Base-by-base conservation (phyloP, 202 grass and related monocot genomes). In the Hordeum pubiflorum region DNA sequence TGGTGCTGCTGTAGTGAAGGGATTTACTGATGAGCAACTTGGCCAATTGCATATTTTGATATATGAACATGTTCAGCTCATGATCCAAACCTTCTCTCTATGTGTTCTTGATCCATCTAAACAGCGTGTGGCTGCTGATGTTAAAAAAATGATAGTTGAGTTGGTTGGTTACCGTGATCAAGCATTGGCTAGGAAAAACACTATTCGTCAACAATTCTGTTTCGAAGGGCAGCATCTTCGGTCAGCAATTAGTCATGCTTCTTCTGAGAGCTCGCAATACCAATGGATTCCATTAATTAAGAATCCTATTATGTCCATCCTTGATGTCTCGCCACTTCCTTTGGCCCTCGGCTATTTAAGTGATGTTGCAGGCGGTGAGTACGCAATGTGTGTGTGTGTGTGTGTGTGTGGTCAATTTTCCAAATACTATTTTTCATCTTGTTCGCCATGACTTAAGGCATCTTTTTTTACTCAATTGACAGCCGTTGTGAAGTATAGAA, bases 41-140 rank as follows among this genome's bases (percentile, higher is more conserved):
- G 92, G 89, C 34, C 87, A 86, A 63, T 72, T 94, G 74, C 86
- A 94, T 81, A 82, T 89, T 33, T 76, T 94, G 78, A 70, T 97
- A 81, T 87, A 94, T 78, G 94, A 93, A 66, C 94, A 97, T 82
- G 86, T 89, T 87, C 94, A 94, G 67, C 84, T 97, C 81, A 84
- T 97, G 71, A 84, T 94, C 58, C 94, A 97, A 74, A 86, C 91
- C 4, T 94, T 92, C 43, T 97, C 94, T 85, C 54, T 97, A 34
- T 94, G 88, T 23, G 80, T 97, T 83, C 90, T 97, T 9, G 88
- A 97, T 75, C 58, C 84, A 69, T 93, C 72, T 52, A 86, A 89
- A 85, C 94, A 91, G 75, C 48, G 83, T 79, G 84, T 93, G 44
- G 90, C 88, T 61, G 76, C 40, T 78, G 83, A 88, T 81, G 79